These are phyloP conservation scores for Albatrellus ellisii DNA, from an alignment of 768 basidiomycete species.

Conservation along the genomic window DNA sequence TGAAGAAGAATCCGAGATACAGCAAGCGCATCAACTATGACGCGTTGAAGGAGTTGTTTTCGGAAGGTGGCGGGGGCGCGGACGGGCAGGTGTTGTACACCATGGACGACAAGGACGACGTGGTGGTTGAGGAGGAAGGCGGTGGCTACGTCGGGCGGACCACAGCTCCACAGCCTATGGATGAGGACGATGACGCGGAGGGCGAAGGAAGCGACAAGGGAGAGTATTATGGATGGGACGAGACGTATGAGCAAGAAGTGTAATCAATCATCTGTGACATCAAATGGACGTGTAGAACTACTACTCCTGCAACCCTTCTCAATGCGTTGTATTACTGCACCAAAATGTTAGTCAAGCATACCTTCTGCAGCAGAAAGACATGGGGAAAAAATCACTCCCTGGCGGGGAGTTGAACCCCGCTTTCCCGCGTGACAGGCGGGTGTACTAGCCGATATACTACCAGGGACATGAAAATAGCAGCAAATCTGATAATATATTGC, in stretches of 20 bases:
- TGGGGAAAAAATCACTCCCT: no score
- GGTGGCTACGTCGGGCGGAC: constrained; percentile 20
- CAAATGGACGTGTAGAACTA: no score
- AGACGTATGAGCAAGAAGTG: constrained; percentile 65
- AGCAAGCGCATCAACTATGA: constrained; percentile 93
- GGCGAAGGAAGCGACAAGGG: constrained; percentile 26
- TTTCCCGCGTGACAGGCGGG: constrained; percentile 21
- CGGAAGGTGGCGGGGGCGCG: constrained; percentile 23
- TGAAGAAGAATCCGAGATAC: constrained; percentile 79
- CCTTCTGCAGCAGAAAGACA: no score
- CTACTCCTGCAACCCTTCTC: no score
- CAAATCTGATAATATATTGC: no score
- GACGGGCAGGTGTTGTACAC: constrained; percentile 39
- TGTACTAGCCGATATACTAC: constrained; percentile 6
- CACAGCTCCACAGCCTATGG: constrained; percentile 11
- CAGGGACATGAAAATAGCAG: no score
- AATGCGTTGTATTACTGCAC: no score
- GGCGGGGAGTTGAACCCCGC: constrained; percentile 35
- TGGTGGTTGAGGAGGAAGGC: constrained; percentile 27
- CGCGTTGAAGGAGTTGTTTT: constrained; percentile 69
- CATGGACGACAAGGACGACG: constrained; percentile 31
- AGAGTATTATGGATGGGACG: constrained; percentile 30
- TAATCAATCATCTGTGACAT: constrained; percentile 8
- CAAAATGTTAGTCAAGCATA: no score
- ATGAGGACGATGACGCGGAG: constrained; percentile 20